Evolutionary conservation across 345 rosid genomes (phyloP).

Genomic region (Diplotaxis tenuifolia): DNA sequence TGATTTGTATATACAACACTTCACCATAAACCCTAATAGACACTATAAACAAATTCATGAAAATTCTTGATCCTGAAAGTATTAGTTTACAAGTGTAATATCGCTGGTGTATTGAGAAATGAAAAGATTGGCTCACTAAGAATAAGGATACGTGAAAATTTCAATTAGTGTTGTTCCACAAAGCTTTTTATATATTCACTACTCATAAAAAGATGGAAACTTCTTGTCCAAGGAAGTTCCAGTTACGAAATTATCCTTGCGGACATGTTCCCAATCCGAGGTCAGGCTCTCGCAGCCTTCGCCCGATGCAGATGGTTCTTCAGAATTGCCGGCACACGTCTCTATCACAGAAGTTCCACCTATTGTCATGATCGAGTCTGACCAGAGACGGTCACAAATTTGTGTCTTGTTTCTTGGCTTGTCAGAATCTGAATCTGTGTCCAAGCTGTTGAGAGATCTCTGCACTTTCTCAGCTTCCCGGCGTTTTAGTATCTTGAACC

Average conservation of each 20-base stretch:
- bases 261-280: conserved; percentile 80
- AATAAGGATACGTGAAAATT: no score
- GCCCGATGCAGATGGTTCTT: conserved; percentile 27
- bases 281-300: conserved; percentile 43
- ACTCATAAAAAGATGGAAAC: conserved; percentile 6
- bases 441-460: conserved; percentile 20
- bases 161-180: not conserved
- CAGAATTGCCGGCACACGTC: not conserved
- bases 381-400: not conserved
- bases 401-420: conserved; percentile 17
- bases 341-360: not conserved
- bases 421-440: conserved; percentile 19
- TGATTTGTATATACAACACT: no score
- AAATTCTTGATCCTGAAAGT: no score
- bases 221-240: conserved; percentile 1
- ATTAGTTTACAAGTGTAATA: no score
- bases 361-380: not conserved
- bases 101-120: no score
- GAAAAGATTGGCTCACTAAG: no score
- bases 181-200: conserved; percentile 1
- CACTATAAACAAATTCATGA: no score
- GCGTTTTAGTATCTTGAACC: conserved; percentile 49
- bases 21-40: no score
- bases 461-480: conserved; percentile 32
- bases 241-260: conserved; percentile 45